phyloP scores from a whole-genome alignment of 1,139 yeast species.

The Ogataea hybrid region DNA sequence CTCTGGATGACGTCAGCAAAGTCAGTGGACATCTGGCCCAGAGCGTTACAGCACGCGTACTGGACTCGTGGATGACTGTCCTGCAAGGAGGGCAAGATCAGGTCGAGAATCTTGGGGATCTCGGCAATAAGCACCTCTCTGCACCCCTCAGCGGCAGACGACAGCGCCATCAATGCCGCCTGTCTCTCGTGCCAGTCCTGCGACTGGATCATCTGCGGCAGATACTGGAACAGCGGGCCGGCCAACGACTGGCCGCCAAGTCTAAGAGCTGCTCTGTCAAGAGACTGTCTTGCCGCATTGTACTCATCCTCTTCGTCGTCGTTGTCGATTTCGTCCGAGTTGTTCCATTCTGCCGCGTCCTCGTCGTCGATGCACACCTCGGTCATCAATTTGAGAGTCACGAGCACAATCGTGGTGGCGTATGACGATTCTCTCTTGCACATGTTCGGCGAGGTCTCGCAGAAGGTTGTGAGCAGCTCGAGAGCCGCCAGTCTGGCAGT shows the following conservation, averaged over 20 bases:
- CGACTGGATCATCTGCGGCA: slow-evolving; percentile 80
- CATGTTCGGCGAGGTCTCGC: slow-evolving; percentile 95
- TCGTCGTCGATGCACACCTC: slow-evolving; percentile 87
- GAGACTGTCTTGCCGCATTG: slow-evolving; percentile 89
- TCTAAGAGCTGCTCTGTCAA: slow-evolving; percentile 84
- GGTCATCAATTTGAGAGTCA: slow-evolving; percentile 82
- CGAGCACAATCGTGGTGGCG: slow-evolving; percentile 67
- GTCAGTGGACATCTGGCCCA: slow-evolving; percentile 98
- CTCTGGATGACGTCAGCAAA: slow-evolving; percentile 87
- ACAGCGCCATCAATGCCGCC: slow-evolving; percentile 95
- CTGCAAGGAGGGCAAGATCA: slow-evolving; percentile 76
- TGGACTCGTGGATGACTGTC: slow-evolving; percentile 94
- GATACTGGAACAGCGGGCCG: slow-evolving; percentile 78
- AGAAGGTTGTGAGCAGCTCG: slow-evolving; percentile 84
- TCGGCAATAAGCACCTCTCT: slow-evolving; percentile 82
- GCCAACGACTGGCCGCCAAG: slow-evolving; percentile 84
- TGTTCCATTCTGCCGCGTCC: slow-evolving; percentile 69
- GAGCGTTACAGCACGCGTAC: slow-evolving; percentile 94
- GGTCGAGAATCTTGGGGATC: slow-evolving; percentile 75
- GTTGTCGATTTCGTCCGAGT: slow-evolving; percentile 66
- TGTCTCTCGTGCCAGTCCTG: slow-evolving; percentile 91
- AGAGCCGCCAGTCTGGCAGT: slow-evolving; percentile 81
- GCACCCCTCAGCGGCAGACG: slow-evolving; percentile 98
- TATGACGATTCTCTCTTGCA: slow-evolving; percentile 78
- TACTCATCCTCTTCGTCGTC: slow-evolving; percentile 88